Evolutionary conservation across 208 protist genomes (phyloP), one percentile per base, ranked within the genome.

Genomic region (Acanthamoeba royreba): DNA sequence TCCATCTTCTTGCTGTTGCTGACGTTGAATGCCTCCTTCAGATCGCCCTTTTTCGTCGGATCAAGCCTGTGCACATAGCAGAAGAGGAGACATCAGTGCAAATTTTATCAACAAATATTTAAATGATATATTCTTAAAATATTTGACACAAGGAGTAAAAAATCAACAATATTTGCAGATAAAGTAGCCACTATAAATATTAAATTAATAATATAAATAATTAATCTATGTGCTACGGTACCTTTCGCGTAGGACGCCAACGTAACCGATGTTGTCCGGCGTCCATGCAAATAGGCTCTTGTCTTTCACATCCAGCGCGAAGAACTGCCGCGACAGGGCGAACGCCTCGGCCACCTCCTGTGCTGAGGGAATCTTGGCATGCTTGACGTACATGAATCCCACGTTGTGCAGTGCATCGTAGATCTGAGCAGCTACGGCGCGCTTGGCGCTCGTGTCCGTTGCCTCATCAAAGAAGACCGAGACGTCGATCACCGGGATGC

Each of bases 1-100:
- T 4, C 35, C 81, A 66, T 53, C 81, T 66, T 9, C 33, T 4
- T 38, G 81, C 47, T 0, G 81, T 88, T 88, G 81, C 15, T 43
- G 22, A 53, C 47, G 81, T 88, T 88, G 81, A 88, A 88, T 25
- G 81, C 81, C 31, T 88, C 81, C 49, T 88, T 88, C n/a, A 88
- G 81, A 28, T 88, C 81, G 15, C 81, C 81, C 33, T 53, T 63
- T 22, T 63, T 53, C 13, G 45, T 88, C 19, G 45, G 47, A 47
- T 88, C 81, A 7, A 63, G 81, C 33, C 49, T 88, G 17, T 8
- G 13, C 66, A 43, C 66, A 7, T n/a, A n/a, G 19, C 25, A 13
- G 25, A 25, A 13, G 49, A 58, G 22, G n/a, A 17, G 52, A 58
- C 52, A 58, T 25, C 38, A 28, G 31, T 38, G 43, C 63, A 25